Evolutionary conservation across 1,284 basidiomycete genomes (phyloP).

Genomic region (Apiotrichum laibachii): DNA sequence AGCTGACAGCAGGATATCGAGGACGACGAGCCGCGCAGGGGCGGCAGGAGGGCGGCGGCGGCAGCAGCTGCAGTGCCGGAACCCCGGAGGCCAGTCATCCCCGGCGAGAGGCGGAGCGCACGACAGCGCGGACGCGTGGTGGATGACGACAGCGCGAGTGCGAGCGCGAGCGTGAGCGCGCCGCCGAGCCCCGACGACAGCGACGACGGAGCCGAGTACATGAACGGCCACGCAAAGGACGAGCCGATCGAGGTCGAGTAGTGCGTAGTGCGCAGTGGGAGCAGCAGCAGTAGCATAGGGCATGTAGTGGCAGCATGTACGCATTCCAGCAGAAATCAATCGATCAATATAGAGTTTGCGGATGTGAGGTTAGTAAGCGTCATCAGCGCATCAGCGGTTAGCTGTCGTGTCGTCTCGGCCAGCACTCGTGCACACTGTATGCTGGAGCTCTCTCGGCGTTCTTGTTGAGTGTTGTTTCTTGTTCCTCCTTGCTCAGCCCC

Average conservation of each 20-base stretch:
- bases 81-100: slow-evolving; percentile 28
- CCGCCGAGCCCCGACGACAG: neutral
- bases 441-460: too few species aligned
- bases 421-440: too few species aligned
- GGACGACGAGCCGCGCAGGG: slow-evolving; percentile 15
- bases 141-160: slow-evolving; percentile 3
- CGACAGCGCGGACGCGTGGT: slow-evolving; percentile 18
- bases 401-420: too few species aligned
- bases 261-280: neutral
- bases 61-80: slow-evolving; percentile 7
- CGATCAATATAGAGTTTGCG: too few species aligned
- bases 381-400: too few species aligned
- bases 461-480: neutral
- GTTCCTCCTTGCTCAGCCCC: neutral
- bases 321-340: too few species aligned
- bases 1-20: neutral
- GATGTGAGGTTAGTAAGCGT: too few species aligned
- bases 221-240: neutral
- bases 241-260: neutral
- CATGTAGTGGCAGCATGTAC: neutral
- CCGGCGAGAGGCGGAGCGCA: slow-evolving; percentile 40
- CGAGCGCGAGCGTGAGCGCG: neutral
- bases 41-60: slow-evolving; percentile 8
- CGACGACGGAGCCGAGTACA: neutral
- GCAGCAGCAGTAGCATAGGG: slow-evolving; percentile 6